Evolutionary conservation across 2,329 filamentous ascomycete species (phyloP).

Genomic region (Talaromyces albobiverticillius): DNA sequence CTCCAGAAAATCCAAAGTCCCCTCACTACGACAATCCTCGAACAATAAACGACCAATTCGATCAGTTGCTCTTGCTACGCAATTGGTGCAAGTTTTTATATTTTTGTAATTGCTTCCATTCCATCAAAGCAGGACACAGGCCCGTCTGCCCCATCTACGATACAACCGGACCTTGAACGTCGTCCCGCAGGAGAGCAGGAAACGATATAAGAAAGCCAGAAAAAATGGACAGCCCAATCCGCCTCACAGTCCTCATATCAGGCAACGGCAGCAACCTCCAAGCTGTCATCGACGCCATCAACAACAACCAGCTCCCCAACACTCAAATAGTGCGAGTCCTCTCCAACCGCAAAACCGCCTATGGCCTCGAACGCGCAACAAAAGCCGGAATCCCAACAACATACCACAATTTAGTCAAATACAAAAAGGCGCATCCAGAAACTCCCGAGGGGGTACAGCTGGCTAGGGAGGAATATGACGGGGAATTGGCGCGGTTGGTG

Average conservation of each 20-base stretch:
- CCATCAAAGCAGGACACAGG: too few relatives aligned
- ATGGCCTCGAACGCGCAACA: slow-evolving; percentile 61
- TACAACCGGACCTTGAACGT: too few relatives aligned
- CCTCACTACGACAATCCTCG: neutral
- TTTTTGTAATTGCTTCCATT: too few relatives aligned
- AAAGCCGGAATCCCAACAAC: slow-evolving; percentile 65
- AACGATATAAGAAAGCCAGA: neutral
- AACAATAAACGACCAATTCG: neutral
- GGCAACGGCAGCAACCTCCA: slow-evolving; percentile 77
- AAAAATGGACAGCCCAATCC: slow-evolving; percentile 36
- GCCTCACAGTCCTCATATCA: slow-evolving; percentile 67
- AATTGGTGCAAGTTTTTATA: too few relatives aligned
- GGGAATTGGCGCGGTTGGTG: slow-evolving; percentile 67
- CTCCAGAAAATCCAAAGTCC: too few relatives aligned
- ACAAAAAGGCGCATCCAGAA: slow-evolving; percentile 66
- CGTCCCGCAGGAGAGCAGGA: too few relatives aligned
- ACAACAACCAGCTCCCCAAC: slow-evolving; percentile 49
- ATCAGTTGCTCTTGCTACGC: neutral
- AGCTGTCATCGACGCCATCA: slow-evolving; percentile 63
- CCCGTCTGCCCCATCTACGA: too few relatives aligned
- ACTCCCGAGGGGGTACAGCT: slow-evolving; percentile 48
- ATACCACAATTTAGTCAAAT: slow-evolving; percentile 77
- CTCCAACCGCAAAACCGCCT: slow-evolving; percentile 63
- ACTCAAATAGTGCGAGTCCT: slow-evolving; percentile 62
- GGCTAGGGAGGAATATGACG: slow-evolving; percentile 69